Percentiles rank a stretch among this genome's conserved stretches.
phyloP scores from a whole-genome alignment of 2,329 filamentous ascomycete species.

The Fusarium duplospermum region DNA sequence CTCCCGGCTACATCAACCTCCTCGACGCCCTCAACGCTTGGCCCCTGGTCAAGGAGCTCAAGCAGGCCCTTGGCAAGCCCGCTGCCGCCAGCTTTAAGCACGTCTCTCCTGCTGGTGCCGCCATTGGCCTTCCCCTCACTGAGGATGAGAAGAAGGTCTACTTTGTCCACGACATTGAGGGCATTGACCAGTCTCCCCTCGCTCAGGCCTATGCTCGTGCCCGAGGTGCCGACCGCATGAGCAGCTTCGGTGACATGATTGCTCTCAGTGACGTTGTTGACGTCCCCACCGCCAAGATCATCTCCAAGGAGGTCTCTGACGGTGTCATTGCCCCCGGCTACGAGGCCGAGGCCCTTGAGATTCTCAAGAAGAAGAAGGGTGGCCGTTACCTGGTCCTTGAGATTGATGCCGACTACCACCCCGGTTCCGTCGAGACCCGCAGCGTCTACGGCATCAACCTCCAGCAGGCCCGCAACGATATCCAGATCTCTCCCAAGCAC shows the following conservation, averaged over 20 bases:
- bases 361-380: slow-evolving; percentile 97
- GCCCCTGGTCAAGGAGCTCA: slow-evolving; percentile 96
- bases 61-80: slow-evolving; percentile 85
- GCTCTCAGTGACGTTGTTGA: slow-evolving; percentile 93
- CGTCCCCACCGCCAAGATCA: slow-evolving; percentile 94
- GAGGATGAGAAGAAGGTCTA: slow-evolving; percentile 95
- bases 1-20: slow-evolving; percentile 97
- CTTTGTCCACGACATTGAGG: slow-evolving; percentile 95
- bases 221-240: slow-evolving; percentile 97
- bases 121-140: slow-evolving; percentile 88
- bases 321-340: slow-evolving; percentile 94
- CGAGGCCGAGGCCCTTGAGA: slow-evolving; percentile 84
- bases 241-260: slow-evolving; percentile 96
- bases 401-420: slow-evolving; percentile 89
- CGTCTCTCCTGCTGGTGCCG: slow-evolving; percentile 94
- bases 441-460: slow-evolving; percentile 92
- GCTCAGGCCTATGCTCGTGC: slow-evolving; percentile 97
- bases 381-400: slow-evolving; percentile 96
- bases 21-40: slow-evolving; percentile 96
- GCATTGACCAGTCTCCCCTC: slow-evolving; percentile 85
- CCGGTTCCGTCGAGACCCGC: slow-evolving; percentile 83
- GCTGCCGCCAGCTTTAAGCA: slow-evolving; percentile 99
- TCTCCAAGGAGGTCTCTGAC: slow-evolving; percentile 97
- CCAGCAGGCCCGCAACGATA: slow-evolving; percentile 92
- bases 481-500: slow-evolving; percentile 84